Conservation (phyloP, 306 rosid species). For the Urtica urens region DNA sequence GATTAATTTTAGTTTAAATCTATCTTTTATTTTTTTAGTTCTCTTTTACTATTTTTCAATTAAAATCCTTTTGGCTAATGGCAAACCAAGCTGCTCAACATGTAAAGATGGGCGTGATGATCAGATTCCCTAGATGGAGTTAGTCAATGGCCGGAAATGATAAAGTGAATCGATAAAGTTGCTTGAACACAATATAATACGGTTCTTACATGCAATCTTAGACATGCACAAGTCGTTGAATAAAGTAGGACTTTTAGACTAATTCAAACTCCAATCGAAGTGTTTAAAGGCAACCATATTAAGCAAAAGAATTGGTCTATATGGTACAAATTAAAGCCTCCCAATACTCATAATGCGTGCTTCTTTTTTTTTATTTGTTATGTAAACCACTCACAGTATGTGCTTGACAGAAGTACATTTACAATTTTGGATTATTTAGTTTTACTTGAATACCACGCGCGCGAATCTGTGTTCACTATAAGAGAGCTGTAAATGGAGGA, state of each 20-base stretch:
- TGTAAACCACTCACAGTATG: too few species aligned
- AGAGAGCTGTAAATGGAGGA: too few species aligned
- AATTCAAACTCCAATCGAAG: background rate
- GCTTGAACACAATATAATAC: background rate
- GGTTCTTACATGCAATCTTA: background rate
- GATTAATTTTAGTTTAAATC: too few species aligned
- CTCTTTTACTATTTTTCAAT: too few species aligned
- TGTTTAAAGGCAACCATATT: background rate
- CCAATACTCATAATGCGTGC: too few species aligned
- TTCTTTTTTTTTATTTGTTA: too few species aligned
- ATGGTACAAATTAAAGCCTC: background rate
- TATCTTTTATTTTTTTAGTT: too few species aligned
- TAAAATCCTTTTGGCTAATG: too few species aligned
- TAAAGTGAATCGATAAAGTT: background rate
- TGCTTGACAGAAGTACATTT: background rate
- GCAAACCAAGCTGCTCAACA: too few species aligned
- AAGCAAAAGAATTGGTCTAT: constrained; percentile 6
- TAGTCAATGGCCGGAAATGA: background rate
- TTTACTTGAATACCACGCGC: background rate
- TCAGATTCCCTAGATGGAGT: too few species aligned
- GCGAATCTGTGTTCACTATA: background rate
- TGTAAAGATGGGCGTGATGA: too few species aligned
- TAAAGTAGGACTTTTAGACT: background rate
- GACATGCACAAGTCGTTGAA: background rate
- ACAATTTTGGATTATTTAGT: constrained; percentile 7